Evolutionary conservation across 352 stramenopile species (phyloP), one percentile per base, ranked within the genome.

Genomic region (Phytophthora ohioensis): DNA sequence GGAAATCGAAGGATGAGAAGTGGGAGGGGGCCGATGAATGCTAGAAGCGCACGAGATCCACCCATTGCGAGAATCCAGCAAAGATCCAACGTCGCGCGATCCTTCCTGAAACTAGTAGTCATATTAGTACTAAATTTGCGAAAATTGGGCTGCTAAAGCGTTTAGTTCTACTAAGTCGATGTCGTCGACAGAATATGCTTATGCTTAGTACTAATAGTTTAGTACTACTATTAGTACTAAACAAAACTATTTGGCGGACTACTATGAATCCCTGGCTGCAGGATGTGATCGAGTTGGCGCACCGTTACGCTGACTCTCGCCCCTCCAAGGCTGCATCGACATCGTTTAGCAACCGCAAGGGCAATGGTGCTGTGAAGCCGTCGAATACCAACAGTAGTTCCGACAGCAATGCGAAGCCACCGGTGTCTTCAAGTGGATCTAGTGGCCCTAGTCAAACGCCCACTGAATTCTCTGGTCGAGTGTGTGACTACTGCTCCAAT

Each of bases 191-290:
- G 1, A 43, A 43, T 53, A 53, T 53, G 46, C 46, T 53, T 53
- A 53, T 53, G 46, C 46, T 53, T 53, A 53, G 46, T 53, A 7
- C 21, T 53, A 38, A 27, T 53, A 8, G 8, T 27, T 27, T 53
- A 53, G 21, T 53, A 13, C 12, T 53, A 53, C 17, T 53, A 53
- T 12, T 36, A 53, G 46, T 53, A 36, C 46, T 53, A 27, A 53
- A n/a, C 46, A 15, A 53, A 3, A 53, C 46, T 53, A 53, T 38
- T 6, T 5, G 27, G 30, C 6, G 5, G 17, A 34, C 27, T 53
- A 53, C 46, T 53, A 53, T 36, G 21, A 21, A 53, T 30, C 46
- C 17, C 46, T 53, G 46, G 21, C 21, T 27, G 21, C 39, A 45
- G 46, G 43, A 49, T 21, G 43, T 49, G 4, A 32, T 49, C 17